Evolutionary conservation across 768 basidiomycete genomes (phyloP).

Genomic region (Pluteus cervinus): DNA sequence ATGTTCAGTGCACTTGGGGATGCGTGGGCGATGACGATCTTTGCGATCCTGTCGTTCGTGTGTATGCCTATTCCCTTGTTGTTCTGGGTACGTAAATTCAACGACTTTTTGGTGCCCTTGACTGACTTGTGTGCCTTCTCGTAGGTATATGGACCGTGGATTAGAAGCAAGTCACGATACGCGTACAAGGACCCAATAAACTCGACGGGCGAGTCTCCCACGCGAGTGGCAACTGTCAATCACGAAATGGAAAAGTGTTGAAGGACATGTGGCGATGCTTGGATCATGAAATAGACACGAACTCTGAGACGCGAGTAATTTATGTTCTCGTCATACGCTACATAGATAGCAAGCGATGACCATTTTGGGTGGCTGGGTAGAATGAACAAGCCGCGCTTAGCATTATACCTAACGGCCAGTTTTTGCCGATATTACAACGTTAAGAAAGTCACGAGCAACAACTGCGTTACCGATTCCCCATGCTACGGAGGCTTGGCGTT

Average conservation of each 20-base stretch:
- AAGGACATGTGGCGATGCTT: too few species aligned
- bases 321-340: too few species aligned
- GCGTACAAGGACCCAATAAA: constrained; percentile 38
- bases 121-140: constrained; percentile 7
- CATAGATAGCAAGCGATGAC: too few species aligned
- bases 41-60: constrained; percentile 41
- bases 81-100: constrained; percentile 39
- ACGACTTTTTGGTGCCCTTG: background rate
- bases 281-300: too few species aligned
- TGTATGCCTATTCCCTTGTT: constrained; percentile 53
- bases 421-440: constrained; percentile 38
- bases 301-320: too few species aligned
- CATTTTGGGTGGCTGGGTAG: too few species aligned
- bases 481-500: constrained; percentile 53
- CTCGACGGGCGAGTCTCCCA: too few species aligned
- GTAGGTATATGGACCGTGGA: constrained; percentile 45
- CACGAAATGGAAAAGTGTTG: too few species aligned
- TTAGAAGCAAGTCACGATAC: constrained; percentile 38
- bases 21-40: constrained; percentile 48
- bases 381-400: too few species aligned
- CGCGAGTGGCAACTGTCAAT: too few species aligned
- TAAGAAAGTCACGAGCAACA: constrained; percentile 56
- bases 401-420: too few species aligned
- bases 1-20: constrained; percentile 51
- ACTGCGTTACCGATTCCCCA: constrained; percentile 43